Evolutionary conservation across 2,329 filamentous ascomycete genomes (phyloP).

Genomic region (Pseudogymnoascus verrucosus): DNA sequence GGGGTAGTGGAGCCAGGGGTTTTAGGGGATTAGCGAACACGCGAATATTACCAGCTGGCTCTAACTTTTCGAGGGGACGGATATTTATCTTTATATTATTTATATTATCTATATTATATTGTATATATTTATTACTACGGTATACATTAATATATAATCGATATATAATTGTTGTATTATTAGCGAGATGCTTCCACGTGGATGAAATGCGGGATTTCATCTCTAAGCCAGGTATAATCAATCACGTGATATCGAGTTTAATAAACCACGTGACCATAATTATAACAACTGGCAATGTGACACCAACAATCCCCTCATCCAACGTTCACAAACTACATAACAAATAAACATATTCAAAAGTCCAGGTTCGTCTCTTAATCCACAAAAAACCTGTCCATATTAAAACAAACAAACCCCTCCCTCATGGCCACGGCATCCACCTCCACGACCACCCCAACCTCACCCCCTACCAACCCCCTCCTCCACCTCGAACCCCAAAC

Average conservation of each 20-base stretch:
- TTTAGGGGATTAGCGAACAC: not conserved
- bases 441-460: not conserved
- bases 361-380: not conserved
- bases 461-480: not conserved
- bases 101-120: not conserved
- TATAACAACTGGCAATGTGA: not conserved
- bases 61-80: not conserved
- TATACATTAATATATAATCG: too few relatives aligned
- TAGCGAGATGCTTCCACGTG: not conserved
- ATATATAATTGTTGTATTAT: not conserved
- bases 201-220: not conserved
- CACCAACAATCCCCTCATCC: not conserved
- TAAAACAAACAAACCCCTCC: not conserved
- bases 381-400: not conserved
- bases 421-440: not conserved
- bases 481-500: not conserved
- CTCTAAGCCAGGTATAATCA: not conserved
- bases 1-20: not conserved
- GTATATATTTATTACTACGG: not conserved
- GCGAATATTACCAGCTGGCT: not conserved
- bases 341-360: not conserved
- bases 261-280: not conserved
- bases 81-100: too few relatives aligned
- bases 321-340: not conserved
- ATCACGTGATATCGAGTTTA: not conserved